phyloP scores from a whole-genome alignment of 164 flowering plant genomes.

The Macadamia integrifolia region DNA sequence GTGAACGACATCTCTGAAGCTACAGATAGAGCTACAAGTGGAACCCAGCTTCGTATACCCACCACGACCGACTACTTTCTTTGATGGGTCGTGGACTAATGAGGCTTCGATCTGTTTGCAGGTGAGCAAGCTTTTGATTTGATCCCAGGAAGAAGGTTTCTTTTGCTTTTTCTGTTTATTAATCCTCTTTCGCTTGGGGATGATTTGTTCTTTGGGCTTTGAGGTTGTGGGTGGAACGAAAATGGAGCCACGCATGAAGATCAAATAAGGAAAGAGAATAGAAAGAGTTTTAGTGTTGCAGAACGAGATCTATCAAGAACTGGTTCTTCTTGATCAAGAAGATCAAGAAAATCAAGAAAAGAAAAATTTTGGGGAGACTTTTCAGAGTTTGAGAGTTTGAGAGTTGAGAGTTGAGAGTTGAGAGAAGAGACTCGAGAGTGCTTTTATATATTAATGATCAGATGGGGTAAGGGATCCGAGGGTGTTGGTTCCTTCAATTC shows the following conservation, averaged over 20 bases:
- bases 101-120: slow-evolving; percentile 70
- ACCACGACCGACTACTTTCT: slow-evolving; percentile 7
- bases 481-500: too few species aligned
- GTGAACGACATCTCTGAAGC: slow-evolving; percentile 71
- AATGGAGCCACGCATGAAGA: slow-evolving; percentile 51
- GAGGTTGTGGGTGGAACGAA: slow-evolving; percentile 31
- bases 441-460: slow-evolving; percentile 23
- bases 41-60: slow-evolving; percentile 50
- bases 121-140: slow-evolving; percentile 73
- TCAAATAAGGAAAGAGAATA: slow-evolving; percentile 12
- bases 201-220: slow-evolving; percentile 13
- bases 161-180: slow-evolving; percentile 22
- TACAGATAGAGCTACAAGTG: slow-evolving; percentile 74
- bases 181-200: slow-evolving; percentile 25
- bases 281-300: slow-evolving; percentile 3
- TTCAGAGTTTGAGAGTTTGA: too few species aligned
- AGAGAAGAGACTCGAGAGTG: background rate
- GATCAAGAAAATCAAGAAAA: background rate
- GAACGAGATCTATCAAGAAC: slow-evolving; percentile 15
- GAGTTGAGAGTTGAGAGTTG: too few species aligned
- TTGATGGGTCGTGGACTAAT: slow-evolving; percentile 58
- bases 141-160: slow-evolving; percentile 80
- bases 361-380: slow-evolving; percentile 2
- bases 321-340: background rate
- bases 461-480: slow-evolving; percentile 15